phyloP scores from a whole-genome alignment of 2,329 filamentous ascomycete species.

The Mariannaea elegans region DNA sequence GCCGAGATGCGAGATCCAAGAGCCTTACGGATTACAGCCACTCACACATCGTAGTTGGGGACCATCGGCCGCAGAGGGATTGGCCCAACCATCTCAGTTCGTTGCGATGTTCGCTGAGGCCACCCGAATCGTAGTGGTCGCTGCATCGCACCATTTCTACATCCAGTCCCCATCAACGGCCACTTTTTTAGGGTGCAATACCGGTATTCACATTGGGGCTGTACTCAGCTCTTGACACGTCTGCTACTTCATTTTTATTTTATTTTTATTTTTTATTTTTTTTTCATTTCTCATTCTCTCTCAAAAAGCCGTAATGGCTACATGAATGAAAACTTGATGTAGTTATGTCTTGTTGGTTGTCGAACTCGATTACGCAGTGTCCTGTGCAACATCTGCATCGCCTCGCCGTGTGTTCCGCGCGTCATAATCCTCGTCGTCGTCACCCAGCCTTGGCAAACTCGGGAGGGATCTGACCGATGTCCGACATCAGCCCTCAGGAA shows the following conservation, averaged over 20 bases:
- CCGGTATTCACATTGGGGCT: no score
- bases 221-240: no score
- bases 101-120: neutral
- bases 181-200: no score
- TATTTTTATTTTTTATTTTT: neutral
- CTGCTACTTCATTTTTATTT: no score
- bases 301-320: neutral
- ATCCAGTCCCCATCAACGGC: neutral
- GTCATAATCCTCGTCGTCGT: slow-evolving; percentile 13
- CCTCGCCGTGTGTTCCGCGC: slow-evolving; percentile 13
- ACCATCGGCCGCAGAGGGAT: neutral
- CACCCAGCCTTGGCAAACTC: neutral
- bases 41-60: neutral
- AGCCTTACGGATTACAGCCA: slow-evolving; percentile 1
- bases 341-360: no score
- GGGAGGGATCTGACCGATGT: neutral
- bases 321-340: neutral
- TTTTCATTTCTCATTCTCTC: neutral
- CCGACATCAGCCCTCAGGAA: slow-evolving; percentile 1
- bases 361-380: no score
- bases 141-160: slow-evolving; percentile 3
- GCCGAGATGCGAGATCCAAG: neutral
- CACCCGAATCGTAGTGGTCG: neutral
- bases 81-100: neutral
- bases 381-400: slow-evolving; percentile 5